These are phyloP conservation scores for Aspergillus cejpii DNA, from an alignment of 2,329 filamentous ascomycete species.

Conservation along the genomic window DNA sequence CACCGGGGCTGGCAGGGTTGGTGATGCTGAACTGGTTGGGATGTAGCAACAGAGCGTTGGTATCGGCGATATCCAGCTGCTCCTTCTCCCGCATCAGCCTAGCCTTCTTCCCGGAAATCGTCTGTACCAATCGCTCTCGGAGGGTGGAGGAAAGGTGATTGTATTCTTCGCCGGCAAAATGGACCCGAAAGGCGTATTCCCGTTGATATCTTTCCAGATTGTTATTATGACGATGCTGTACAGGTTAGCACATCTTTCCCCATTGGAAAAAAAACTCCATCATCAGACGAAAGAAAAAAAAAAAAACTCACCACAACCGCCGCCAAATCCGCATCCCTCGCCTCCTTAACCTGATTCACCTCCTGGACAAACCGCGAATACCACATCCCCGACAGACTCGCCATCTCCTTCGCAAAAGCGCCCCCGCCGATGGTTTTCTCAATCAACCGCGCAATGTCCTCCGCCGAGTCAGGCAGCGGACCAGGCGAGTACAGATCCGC, in stretches of 20 bases:
- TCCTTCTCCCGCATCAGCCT: constrained; percentile 59
- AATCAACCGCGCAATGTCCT: constrained; percentile 61
- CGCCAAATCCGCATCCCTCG: constrained; percentile 75
- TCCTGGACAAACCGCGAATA: constrained; percentile 81
- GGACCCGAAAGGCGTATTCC: constrained; percentile 53
- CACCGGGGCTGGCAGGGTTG: constrained; percentile 57
- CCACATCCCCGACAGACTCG: constrained; percentile 63
- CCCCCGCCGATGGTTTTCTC: constrained; percentile 50
- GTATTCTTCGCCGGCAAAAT: constrained; percentile 58
- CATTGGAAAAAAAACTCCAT: background rate
- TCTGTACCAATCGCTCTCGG: constrained; percentile 55
- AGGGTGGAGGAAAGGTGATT: constrained; percentile 53
- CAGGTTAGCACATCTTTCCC: background rate
- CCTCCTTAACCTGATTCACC: constrained; percentile 80
- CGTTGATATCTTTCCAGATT: constrained; percentile 51
- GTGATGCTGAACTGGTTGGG: constrained; percentile 61
- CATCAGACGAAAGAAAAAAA: constrained; percentile 1
- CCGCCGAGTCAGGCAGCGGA: constrained; percentile 58
- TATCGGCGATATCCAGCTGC: constrained; percentile 60
- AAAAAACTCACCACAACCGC: constrained; percentile 63
- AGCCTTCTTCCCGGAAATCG: constrained; percentile 51
- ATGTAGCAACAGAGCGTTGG: constrained; percentile 58
- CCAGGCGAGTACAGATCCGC: constrained; percentile 72
- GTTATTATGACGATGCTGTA: constrained; percentile 52
- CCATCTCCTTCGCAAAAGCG: constrained; percentile 63